Conservation (phyloP, 2,329 filamentous ascomycete species). For the Fusarium sp. region DNA sequence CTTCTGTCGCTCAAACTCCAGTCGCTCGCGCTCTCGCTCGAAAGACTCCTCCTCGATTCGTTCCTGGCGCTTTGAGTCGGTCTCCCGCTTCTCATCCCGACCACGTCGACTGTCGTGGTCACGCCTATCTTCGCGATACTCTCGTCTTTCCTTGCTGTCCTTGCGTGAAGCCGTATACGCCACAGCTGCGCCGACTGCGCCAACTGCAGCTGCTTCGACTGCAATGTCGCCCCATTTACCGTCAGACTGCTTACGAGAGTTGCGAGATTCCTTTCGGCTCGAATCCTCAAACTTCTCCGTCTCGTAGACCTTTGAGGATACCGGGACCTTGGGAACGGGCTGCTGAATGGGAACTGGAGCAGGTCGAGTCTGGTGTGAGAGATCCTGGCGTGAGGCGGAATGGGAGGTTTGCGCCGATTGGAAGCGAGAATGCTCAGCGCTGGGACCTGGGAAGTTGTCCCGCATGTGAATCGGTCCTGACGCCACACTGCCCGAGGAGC, state of each 20-base stretch:
- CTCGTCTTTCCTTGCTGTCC: constrained; percentile 29
- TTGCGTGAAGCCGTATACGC: constrained; percentile 42
- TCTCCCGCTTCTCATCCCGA: constrained; percentile 21
- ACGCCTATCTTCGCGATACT: constrained; percentile 35
- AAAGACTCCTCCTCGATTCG: constrained; percentile 31
- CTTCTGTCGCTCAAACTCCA: constrained; percentile 37
- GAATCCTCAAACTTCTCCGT: constrained; percentile 57
- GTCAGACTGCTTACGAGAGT: constrained; percentile 48
- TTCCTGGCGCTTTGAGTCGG: constrained; percentile 34
- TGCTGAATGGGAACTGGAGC: constrained; percentile 81
- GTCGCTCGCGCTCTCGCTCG: constrained; percentile 30
- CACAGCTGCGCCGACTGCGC: constrained; percentile 56
- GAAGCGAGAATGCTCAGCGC: constrained; percentile 72
- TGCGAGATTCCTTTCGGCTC: constrained; percentile 49
- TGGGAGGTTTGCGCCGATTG: constrained; percentile 67
- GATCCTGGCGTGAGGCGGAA: constrained; percentile 56
- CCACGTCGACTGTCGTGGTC: constrained; percentile 29
- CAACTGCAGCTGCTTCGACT: constrained; percentile 61
- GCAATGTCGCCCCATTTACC: constrained; percentile 58
- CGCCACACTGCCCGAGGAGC: constrained; percentile 39
- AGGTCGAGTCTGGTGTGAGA: constrained; percentile 60
- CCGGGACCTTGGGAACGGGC: constrained; percentile 81
- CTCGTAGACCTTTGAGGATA: constrained; percentile 77
- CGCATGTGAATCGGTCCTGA: constrained; percentile 60
- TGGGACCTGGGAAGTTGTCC: constrained; percentile 74